These are phyloP conservation scores for Aspergillus caelatus DNA, from an alignment of 2,329 filamentous ascomycete genomes.

Conservation along the genomic window DNA sequence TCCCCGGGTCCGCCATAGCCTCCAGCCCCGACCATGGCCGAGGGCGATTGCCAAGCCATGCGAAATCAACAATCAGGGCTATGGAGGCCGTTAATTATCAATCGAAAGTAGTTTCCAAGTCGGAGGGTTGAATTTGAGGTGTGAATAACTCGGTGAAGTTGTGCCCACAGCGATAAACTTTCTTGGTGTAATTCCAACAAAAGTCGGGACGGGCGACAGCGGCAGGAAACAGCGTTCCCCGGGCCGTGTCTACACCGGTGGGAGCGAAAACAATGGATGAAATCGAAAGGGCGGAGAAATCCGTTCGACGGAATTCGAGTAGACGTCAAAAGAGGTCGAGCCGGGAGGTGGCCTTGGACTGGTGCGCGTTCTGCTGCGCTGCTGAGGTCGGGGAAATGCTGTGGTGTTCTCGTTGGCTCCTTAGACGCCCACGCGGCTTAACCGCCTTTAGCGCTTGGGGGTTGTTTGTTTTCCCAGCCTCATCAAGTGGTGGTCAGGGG, in stretches of 20 bases:
- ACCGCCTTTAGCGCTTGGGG: slow-evolving; percentile 29
- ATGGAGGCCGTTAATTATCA: not conserved
- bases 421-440: slow-evolving; percentile 25
- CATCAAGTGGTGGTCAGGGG: slow-evolving; percentile 11
- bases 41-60: slow-evolving; percentile 74
- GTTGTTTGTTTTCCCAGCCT: slow-evolving; percentile 11
- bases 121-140: slow-evolving; percentile 5
- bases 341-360: slow-evolving; percentile 7
- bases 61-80: slow-evolving; percentile 22
- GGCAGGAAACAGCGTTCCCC: slow-evolving; percentile 28
- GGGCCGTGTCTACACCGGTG: slow-evolving; percentile 25
- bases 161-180: slow-evolving; percentile 22
- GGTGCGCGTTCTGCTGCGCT: slow-evolving; percentile 23
- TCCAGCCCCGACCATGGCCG: slow-evolving; percentile 61
- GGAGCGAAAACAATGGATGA: slow-evolving; percentile 14
- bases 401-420: slow-evolving; percentile 23
- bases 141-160: slow-evolving; percentile 12
- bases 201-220: slow-evolving; percentile 20
- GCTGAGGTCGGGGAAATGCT: slow-evolving; percentile 21
- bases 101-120: slow-evolving; percentile 2
- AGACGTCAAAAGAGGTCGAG: slow-evolving; percentile 1
- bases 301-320: slow-evolving; percentile 7
- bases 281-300: slow-evolving; percentile 7
- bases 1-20: slow-evolving; percentile 53
- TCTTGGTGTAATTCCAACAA: slow-evolving; percentile 26